Conservation (phyloP, 345 rosid species). For the Euclidium syriacum region DNA sequence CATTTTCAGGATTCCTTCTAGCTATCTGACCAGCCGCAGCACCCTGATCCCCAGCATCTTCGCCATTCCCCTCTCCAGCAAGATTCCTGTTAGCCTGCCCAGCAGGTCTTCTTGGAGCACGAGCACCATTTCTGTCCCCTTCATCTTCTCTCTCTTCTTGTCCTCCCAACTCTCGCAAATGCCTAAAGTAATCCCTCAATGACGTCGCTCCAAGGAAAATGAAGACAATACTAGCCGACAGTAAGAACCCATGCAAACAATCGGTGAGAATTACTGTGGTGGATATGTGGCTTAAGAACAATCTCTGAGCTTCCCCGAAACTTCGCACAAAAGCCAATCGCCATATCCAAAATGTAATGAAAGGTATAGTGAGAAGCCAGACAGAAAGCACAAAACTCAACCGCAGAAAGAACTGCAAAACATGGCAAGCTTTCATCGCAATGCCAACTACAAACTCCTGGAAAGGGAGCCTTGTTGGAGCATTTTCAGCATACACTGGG, state of each 20-base stretch:
- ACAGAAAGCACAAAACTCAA: constrained; percentile 92
- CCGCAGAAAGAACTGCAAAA: constrained; percentile 85
- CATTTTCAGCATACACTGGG: constrained; percentile 94
- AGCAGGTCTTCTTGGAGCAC: constrained; percentile 68
- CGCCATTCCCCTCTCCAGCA: constrained; percentile 72
- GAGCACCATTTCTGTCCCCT: constrained; percentile 87
- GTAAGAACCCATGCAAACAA: constrained; percentile 96
- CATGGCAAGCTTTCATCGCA: constrained; percentile 92
- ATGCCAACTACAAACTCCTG: constrained; percentile 97
- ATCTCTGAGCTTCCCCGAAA: constrained; percentile 87
- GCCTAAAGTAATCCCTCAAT: constrained; percentile 92
- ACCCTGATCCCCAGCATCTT: constrained; percentile 77
- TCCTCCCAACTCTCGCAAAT: constrained; percentile 89
- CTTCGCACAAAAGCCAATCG: constrained; percentile 89
- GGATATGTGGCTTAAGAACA: constrained; percentile 86
- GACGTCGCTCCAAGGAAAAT: constrained; percentile 97
- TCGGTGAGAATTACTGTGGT: constrained; percentile 86
- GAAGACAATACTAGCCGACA: constrained; percentile 94
- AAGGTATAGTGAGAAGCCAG: constrained; percentile 94
- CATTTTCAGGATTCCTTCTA: constrained; percentile 94
- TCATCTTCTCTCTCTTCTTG: constrained; percentile 96
- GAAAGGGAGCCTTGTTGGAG: constrained; percentile 96
- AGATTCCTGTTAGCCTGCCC: constrained; percentile 78
- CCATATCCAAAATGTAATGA: constrained; percentile 98
- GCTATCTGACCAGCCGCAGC: constrained; percentile 70